These are phyloP conservation scores for Pholiota microspora DNA, from an alignment of 768 basidiomycete genomes.

Conservation along the genomic window DNA sequence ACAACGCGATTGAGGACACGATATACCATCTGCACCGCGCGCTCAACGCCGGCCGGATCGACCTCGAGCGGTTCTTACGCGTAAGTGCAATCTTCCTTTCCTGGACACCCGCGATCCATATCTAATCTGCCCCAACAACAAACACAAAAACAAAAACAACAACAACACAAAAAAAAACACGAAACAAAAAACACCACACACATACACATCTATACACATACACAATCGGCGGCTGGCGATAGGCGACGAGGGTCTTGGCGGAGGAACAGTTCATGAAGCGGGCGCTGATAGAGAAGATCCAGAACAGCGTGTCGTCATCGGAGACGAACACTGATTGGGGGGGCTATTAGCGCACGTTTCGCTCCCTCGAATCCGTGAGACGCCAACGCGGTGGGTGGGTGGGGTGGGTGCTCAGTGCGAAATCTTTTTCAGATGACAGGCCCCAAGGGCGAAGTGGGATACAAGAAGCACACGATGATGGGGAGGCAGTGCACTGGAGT, in stretches of 20 bases:
- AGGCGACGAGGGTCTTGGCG: conserved; percentile 84
- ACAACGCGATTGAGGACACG: conserved; percentile 97
- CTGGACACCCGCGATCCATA: no score
- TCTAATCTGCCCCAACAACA: no score
- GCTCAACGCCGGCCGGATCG: conserved; percentile 86
- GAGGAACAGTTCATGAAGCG: conserved; percentile 98
- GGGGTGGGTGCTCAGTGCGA: no score
- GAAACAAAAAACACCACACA: no score
- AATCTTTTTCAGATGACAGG: no score
- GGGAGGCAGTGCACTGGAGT: not conserved
- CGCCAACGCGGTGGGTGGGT: no score
- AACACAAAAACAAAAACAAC: no score
- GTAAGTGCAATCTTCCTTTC: conserved; percentile 39
- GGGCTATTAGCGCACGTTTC: not conserved
- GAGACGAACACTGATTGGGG: conserved; percentile 38
- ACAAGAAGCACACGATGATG: not conserved
- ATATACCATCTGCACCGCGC: conserved; percentile 96
- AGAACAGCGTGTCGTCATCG: conserved; percentile 44
- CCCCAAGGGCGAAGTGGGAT: not conserved
- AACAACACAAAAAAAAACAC: no score
- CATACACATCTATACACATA: not conserved
- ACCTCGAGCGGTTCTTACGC: conserved; percentile 92
- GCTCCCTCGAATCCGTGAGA: not conserved
- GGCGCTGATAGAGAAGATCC: conserved; percentile 91
- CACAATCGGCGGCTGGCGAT: conserved; percentile 14